A percentile compares a stretch with the other conserved stretches of the same genome.
These are phyloP conservation scores for Lodderomyces pseudojiufengensis DNA, from an alignment of 1,139 yeast species.

Conservation along the genomic window DNA sequence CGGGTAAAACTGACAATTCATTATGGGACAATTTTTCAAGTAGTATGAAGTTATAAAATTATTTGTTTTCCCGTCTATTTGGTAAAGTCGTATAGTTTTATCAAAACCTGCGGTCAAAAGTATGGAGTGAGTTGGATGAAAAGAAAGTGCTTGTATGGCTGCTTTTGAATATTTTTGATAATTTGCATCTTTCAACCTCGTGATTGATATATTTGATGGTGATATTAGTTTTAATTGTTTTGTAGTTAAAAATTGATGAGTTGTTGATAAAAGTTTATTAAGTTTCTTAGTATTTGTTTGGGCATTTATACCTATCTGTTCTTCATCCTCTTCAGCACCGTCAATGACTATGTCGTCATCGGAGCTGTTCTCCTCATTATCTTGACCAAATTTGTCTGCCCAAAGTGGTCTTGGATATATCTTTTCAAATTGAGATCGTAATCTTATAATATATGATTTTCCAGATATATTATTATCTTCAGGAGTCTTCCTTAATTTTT, in stretches of 20 bases:
- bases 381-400: slow-evolving; percentile 51
- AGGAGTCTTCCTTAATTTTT: slow-evolving; percentile 66
- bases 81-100: slow-evolving; percentile 78
- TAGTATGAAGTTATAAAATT: slow-evolving; percentile 78
- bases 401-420: slow-evolving; percentile 87
- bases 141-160: slow-evolving; percentile 77
- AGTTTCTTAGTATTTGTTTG: slow-evolving; percentile 8
- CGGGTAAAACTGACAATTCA: slow-evolving; percentile 64
- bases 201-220: slow-evolving; percentile 66
- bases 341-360: slow-evolving; percentile 21
- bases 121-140: slow-evolving; percentile 84
- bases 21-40: slow-evolving; percentile 75
- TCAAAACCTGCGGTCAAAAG: slow-evolving; percentile 91
- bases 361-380: slow-evolving; percentile 15
- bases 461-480: slow-evolving; percentile 63
- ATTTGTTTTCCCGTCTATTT: slow-evolving; percentile 87
- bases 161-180: slow-evolving; percentile 63
- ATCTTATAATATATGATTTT: slow-evolving; percentile 61
- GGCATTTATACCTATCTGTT: slow-evolving; percentile 19
- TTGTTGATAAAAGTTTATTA: slow-evolving; percentile 52
- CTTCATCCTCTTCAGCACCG: slow-evolving; percentile 33
- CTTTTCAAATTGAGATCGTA: slow-evolving; percentile 81
- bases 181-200: slow-evolving; percentile 84
- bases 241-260: slow-evolving; percentile 53
- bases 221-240: slow-evolving; percentile 60